Conservation (phyloP, 192 early-diverging fungal species). For the Pilaira anomala region DNA sequence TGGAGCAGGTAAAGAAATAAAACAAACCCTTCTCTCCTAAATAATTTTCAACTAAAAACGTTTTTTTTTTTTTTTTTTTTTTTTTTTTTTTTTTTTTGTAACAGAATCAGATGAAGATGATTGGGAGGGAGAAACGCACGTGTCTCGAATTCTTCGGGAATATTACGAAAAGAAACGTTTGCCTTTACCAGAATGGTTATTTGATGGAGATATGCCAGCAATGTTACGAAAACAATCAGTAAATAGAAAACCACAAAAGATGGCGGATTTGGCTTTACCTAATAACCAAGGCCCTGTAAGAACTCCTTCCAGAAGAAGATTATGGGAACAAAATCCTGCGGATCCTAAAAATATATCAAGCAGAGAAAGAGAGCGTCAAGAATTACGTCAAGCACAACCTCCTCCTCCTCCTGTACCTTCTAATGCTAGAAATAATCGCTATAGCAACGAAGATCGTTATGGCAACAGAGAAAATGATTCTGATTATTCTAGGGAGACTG, state of each 20-base stretch:
- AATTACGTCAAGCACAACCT: constrained; percentile 9
- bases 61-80: too few species aligned
- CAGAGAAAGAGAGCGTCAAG: constrained; percentile 17
- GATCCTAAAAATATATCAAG: not conserved
- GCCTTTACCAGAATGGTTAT: constrained; percentile 28
- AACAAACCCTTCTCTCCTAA: too few species aligned
- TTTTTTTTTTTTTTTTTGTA: too few species aligned
- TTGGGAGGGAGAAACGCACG: constrained; percentile 54
- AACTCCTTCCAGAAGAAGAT: constrained; percentile 12
- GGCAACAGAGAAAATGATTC: constrained; percentile 3
- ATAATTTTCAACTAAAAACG: too few species aligned
- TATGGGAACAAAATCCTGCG: constrained; percentile 3
- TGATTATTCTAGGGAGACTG: not conserved
- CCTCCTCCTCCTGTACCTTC: not conserved
- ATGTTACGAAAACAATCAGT: not conserved
- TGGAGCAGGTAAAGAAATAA: constrained; percentile 28
- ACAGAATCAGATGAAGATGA: constrained; percentile 61
- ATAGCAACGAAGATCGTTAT: constrained; percentile 2
- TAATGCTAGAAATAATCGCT: not conserved
- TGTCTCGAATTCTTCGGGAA: constrained; percentile 49
- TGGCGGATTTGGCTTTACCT: not conserved
- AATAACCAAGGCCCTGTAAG: not conserved
- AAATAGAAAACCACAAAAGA: not conserved
- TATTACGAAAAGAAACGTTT: constrained; percentile 48
- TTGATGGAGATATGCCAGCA: constrained; percentile 4